Base-by-base conservation (phyloP, 1,139 yeast genomes). In the Waltiozyma solani region DNA sequence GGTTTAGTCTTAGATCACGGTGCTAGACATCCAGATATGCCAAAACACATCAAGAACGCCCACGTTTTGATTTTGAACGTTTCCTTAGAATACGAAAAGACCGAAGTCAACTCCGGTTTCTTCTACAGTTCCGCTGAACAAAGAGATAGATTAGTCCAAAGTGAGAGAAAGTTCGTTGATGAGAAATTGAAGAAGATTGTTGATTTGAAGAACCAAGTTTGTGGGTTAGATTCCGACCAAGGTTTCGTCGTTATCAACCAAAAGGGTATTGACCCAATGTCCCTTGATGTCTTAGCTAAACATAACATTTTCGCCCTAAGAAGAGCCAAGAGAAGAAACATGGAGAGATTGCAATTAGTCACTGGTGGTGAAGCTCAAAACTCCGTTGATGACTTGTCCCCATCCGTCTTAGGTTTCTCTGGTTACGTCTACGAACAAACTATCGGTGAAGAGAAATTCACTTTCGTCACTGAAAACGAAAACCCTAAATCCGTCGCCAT, bases 1-100 rank as follows among this genome's bases (percentile, higher is more conserved):
- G 99, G 99, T 34, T 73, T 93, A 50, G 97, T 91, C 31, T 71
- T 93, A 50, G 99, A 93, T 59, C 99, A 93, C 59, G 99, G 99
- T 46, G 96, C 96, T 14, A 78, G 99, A 59, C 98, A 93, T 66
- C 99, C 99, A 33, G 98, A 91, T 61, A 93, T 93, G 99, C 98
- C 98, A 42, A 83, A 79, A 52, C 66, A 79, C 41, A 81, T 91
- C 19, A 75, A 76, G 49, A 85, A 91, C 60, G 96, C 96, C 2
- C 69, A 76, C 54, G 78, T 93, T 34, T 71, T 93, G 56, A 93
- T 86, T 38, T 71, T 93, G 53, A 93, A 93, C 59, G 98, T 93
- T 34, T 84, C 95, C 5, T 69, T 93, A 52, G 99, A 93, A 63
- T 93, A 91, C 60, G 99, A 93, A 59, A 93, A 93, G 68, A 86